Evolutionary conservation across 78 protist species (phyloP), one percentile per base, ranked within the genome.

Genomic region (Dictyostelium intermedium): DNA sequence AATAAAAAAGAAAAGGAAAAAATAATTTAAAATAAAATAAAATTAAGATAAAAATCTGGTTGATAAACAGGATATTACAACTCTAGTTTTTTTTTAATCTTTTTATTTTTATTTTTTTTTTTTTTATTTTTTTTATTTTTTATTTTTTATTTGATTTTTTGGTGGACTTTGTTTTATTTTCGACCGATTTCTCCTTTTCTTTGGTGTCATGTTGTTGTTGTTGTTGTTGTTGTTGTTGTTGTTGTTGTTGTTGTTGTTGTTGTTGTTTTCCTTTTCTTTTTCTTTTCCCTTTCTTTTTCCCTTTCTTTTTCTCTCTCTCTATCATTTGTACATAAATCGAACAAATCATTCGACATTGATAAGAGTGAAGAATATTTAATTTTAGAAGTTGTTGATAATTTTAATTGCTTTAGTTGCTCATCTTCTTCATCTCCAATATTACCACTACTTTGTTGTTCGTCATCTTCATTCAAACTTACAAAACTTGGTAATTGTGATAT

Each of bases 401-500:
- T 76, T 76, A 76, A 76, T 76, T 39, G 77, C 32, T 70, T 70
- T 13, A 39, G 2, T 13, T 41, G 23, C 39, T 76, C 82, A 76
- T 76, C 82, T 14, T 74, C 81, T n/a, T 77, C 78, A 27, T 35
- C 56, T 13, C 72, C 82, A 34, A 47, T 69, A 1, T 85, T 43
- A 32, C 76, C 83, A 50, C 13, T 5, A 18, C 14, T 50, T 50
- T 50, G 61, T 16, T 50, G 61, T 5, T 85, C 84, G 10, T 47
- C 72, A 11, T 72, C 43, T 9, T 74, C 73, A 60, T 80, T 30
- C 13, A 10, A 53, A 20, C 41, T 53, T 2, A 34, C 27, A 23
- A 87, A 61, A 50, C 82, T 84, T 45, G 93, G 93, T 34, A 89
- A 50, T 89, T 89, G 66, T 18, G 87, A 61, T 45, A 89, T 80